phyloP scores from a whole-genome alignment of 768 basidiomycete species.

The Macrolepiota fuliginosa region DNA sequence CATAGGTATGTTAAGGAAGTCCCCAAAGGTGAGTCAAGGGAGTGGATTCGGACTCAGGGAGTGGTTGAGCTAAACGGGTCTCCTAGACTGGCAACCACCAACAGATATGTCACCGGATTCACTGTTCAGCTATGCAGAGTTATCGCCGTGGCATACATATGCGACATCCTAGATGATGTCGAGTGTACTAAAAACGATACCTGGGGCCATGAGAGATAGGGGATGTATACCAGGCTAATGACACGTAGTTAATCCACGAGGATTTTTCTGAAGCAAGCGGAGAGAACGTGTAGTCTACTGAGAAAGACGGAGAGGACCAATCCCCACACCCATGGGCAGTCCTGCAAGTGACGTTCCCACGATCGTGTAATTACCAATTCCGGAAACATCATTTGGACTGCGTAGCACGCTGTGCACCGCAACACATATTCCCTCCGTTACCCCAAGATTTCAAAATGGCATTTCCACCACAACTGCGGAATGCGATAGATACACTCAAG shows the following conservation, averaged over 20 bases:
- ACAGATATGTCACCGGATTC: neutral
- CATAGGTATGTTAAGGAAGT: constrained; percentile 5
- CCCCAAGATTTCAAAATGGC: constrained; percentile 21
- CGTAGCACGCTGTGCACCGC: neutral
- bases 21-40: neutral
- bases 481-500: constrained; percentile 53
- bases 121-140: neutral
- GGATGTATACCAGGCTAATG: too few relatives aligned
- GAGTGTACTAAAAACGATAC: neutral
- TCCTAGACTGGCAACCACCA: neutral
- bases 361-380: neutral
- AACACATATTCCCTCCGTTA: neutral
- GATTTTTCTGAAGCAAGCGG: too few relatives aligned
- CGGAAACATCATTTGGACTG: neutral
- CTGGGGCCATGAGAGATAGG: too few relatives aligned
- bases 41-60: neutral
- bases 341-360: neutral
- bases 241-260: too few relatives aligned
- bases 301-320: too few relatives aligned
- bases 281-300: too few relatives aligned
- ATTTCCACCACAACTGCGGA: constrained; percentile 38
- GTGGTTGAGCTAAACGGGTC: neutral
- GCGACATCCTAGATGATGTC: neutral
- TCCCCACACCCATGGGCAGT: neutral
- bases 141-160: neutral